These are phyloP conservation scores for Lipomyces yamadae DNA, from an alignment of 805 yeast genomes.

Conservation along the genomic window DNA sequence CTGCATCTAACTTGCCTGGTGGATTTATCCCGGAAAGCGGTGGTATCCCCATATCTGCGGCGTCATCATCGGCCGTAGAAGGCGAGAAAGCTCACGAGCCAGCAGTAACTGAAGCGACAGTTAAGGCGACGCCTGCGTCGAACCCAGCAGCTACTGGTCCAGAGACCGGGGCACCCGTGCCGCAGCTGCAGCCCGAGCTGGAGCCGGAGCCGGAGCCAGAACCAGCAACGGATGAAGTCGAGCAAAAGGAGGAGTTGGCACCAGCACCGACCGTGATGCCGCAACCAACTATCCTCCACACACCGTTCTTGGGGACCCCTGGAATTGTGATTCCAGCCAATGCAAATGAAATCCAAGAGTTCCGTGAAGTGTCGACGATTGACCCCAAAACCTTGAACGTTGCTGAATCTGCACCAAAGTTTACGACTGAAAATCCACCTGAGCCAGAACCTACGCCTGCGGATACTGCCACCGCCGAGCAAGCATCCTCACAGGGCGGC, in stretches of 20 bases:
- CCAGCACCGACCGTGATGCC: constrained; percentile 10
- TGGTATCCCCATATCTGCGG: constrained; percentile 40
- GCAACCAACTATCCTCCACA: constrained; percentile 6
- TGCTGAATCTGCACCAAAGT: constrained; percentile 4
- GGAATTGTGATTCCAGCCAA: constrained; percentile 71
- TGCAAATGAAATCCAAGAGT: constrained; percentile 67
- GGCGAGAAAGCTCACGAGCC: neutral
- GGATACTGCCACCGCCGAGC: constrained; percentile 2
- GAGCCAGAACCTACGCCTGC: constrained; percentile 5
- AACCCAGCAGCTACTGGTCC: neutral
- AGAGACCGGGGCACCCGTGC: neutral
- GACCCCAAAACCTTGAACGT: constrained; percentile 44
- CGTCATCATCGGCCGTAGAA: neutral
- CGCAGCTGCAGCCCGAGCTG: constrained; percentile 6
- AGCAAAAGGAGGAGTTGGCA: constrained; percentile 10
- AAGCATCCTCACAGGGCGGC: neutral
- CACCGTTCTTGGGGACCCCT: constrained; percentile 51
- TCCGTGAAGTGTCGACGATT: constrained; percentile 53
- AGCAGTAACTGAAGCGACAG: neutral
- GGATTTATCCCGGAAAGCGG: constrained; percentile 50
- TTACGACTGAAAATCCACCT: neutral
- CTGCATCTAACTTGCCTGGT: constrained; percentile 16
- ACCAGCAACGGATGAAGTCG: neutral
- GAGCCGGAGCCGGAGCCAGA: neutral
- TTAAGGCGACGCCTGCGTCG: neutral